Conservation (phyloP, 305 asterid genomes). For the Ilex paraguariensis region DNA sequence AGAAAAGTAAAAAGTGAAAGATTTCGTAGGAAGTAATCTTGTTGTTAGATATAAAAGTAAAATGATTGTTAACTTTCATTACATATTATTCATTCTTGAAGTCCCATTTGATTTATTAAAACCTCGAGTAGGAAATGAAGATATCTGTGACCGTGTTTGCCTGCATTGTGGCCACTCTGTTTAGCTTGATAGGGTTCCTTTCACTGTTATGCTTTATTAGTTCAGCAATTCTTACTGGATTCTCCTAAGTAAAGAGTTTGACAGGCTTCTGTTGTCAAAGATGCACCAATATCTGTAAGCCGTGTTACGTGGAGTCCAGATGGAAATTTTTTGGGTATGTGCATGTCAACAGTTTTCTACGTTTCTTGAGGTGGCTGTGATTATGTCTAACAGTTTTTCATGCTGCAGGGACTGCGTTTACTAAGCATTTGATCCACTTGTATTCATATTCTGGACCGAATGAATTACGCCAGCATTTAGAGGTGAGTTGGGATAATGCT, state of each 20-base stretch:
- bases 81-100: not conserved
- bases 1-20: not conserved
- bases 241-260: conserved; percentile 27
- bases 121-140: not conserved
- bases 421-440: conserved; percentile 72
- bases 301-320: conserved; percentile 87
- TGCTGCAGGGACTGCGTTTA: conserved; percentile 76
- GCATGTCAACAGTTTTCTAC: conserved; percentile 3
- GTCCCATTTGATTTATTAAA: not conserved
- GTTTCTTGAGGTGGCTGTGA: conserved; percentile 8
- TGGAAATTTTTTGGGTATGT: conserved; percentile 73
- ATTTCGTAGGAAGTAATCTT: too few species aligned
- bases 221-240: conserved; percentile 3
- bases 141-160: too few species aligned
- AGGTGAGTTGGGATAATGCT: conserved; percentile 31
- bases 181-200: too few species aligned
- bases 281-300: conserved; percentile 64
- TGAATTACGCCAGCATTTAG: conserved; percentile 68
- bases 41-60: not conserved
- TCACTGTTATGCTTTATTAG: not conserved
- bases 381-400: conserved; percentile 19
- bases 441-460: conserved; percentile 58
- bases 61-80: not conserved
- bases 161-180: too few species aligned
- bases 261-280: conserved; percentile 86